Evolutionary conservation across 441 rosid genomes (phyloP), one percentile per base, ranked within the genome.

Genomic region (Eruca vesicaria): DNA sequence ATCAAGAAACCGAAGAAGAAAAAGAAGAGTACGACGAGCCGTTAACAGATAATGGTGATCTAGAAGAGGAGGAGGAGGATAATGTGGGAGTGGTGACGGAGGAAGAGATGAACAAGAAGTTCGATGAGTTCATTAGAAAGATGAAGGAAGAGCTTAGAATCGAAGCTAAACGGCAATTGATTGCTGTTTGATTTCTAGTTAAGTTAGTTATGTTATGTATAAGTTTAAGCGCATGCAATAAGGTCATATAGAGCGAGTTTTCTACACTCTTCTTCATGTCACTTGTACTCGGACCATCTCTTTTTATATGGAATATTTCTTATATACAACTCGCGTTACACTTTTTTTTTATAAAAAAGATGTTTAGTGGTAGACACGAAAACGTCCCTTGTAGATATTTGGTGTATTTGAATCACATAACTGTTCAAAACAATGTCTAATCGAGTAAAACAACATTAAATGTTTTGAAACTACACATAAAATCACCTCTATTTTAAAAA

Each of bases 121-220:
- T 87, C 36, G 91, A 89, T 23, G 94, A 89, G 77, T 89, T 89
- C 68, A 87, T 89, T 9, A 82, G 89, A 55, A 89, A 81, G 71
- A 87, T 82, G 87, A 89, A 86, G 78, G 87, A 86, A 70, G 94
- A 82, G 72, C 62, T 87, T 28, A 85, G 83, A 71, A 74, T 87
- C 56, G 91, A 87, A 83, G 89, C 87, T 69, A 52, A 67, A 75
- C 73, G 78, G 0, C 84, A 80, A 7, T 32, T 86, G 38, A 76
- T 88, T 68, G 59, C 84, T 83, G 91, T 86, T 72, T 88, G 71
- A 32, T 53, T 63, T 41, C 0, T 48, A 16, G 3, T 18, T 36
- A 28, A 50, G 4, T 5, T 50, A 45, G 7, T 29, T 3, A 29
- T 1, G 18, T 50, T 19, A 52, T 57, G 57, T 68, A 61, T 63